Base-by-base conservation (phyloP, 2,329 filamentous ascomycete species). In the Grosmannia huntii region DNA sequence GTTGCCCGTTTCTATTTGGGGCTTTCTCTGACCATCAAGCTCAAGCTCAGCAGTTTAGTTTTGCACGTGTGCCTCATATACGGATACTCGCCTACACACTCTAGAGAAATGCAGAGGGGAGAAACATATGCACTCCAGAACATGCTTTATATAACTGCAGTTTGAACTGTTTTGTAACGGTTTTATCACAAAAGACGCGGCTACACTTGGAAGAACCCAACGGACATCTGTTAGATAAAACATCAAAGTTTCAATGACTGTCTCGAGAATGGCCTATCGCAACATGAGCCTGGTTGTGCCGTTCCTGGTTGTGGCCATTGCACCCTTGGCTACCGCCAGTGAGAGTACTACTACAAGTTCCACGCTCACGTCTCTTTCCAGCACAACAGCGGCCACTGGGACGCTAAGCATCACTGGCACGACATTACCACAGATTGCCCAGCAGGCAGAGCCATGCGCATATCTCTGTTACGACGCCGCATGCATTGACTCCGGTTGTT, bases 401-500 rank as follows among this genome's bases (percentile, higher is more conserved):
- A 60, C 61, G 19, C 52, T 62, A 23, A 9, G 6, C 28, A 53
- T 56, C 25, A 64, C 62, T 5, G 62, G 57, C 52, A 64, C 62
- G 1, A 16, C 60, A 6, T 54, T 65, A 21, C 57, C 61, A 9
- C 41, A 58, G 21, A 28, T 64, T 11, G 60, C 63, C 23, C 44
- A 55, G 9, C 57, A 63, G 48, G 58, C 59, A 19, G 60, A 61
- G 50, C 19, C 62, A 3, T 65, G 63, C 28, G 62, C 57, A 3
- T 23, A 63, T 2, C 57, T 63, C 14, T 63, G 62, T 59, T 65
- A 63, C 52, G 31, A 59, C 14, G 62, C 58, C 12, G 62, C 62
- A 11, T 61, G 61, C 33, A 7, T 58, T 2, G 63, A 65, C 54
- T 58, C 56, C 6, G 57, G 54, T 27, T 65, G 63, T 57, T 14